These are phyloP conservation scores for Cladosporium sp. DNA, from an alignment of 2,329 filamentous ascomycete genomes.

Conservation along the genomic window DNA sequence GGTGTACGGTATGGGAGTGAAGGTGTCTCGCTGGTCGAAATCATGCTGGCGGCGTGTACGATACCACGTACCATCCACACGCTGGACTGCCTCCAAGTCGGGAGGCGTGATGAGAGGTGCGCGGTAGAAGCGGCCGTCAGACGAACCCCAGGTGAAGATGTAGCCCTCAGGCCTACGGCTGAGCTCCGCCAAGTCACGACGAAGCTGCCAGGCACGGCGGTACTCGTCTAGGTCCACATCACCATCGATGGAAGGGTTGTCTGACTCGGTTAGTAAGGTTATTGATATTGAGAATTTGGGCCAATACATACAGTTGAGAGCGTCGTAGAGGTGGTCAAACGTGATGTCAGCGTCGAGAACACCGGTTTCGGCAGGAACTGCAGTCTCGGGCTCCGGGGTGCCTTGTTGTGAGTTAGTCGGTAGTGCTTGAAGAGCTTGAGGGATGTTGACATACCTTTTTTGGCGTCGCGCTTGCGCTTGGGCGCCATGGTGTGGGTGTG, in stretches of 20 bases:
- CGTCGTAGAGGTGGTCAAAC: not conserved
- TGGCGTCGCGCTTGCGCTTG: not conserved
- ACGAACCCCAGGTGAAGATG: not conserved
- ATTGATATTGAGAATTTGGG: too few relatives aligned
- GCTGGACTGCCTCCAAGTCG: slow-evolving; percentile 4
- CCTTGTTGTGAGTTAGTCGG: not conserved
- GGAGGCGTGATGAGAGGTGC: slow-evolving; percentile 8
- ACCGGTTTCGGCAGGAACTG: not conserved
- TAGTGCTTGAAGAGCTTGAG: not conserved
- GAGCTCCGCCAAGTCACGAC: slow-evolving; percentile 10
- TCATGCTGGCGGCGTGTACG: not conserved
- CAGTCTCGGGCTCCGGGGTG: not conserved
- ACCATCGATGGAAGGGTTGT: not conserved
- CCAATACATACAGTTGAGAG: not conserved
- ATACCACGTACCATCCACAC: slow-evolving; percentile 1
- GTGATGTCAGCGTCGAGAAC: not conserved
- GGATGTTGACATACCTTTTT: not conserved
- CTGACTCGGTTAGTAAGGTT: not conserved
- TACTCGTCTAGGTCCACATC: not conserved
- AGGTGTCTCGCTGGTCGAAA: not conserved
- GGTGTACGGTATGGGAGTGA: not conserved
- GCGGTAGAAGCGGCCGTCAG: not conserved
- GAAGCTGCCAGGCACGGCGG: slow-evolving; percentile 1
- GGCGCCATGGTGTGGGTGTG: not conserved
- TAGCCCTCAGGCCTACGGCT: slow-evolving; percentile 4